Conservation (phyloP, 225 moss, liverwort and hornwort species). For the Takakia lepidozioides region DNA sequence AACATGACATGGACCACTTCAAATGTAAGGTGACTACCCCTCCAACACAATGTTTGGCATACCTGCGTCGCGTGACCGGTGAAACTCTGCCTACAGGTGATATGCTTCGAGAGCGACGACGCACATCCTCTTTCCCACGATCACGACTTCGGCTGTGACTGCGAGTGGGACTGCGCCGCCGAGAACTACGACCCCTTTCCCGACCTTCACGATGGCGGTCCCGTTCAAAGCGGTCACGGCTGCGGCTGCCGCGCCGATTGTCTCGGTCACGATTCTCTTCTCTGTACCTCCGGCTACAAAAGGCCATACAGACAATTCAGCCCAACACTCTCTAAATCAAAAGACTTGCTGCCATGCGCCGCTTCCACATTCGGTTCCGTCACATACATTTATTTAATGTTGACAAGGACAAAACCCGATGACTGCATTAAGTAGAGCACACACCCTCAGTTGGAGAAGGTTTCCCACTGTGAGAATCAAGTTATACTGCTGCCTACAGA, state of each 20-base stretch:
- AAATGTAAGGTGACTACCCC: too few relatives aligned
- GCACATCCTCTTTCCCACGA: slow-evolving; percentile 42
- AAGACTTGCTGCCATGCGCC: too few relatives aligned
- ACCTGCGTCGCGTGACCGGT: slow-evolving; percentile 47
- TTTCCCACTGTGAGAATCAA: too few relatives aligned
- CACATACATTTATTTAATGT: too few relatives aligned
- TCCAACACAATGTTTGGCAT: too few relatives aligned
- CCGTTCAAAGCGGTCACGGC: slow-evolving; percentile 70
- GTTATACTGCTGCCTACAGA: too few relatives aligned
- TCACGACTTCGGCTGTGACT: slow-evolving; percentile 74
- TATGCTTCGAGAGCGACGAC: slow-evolving; percentile 59
- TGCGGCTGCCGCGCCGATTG: slow-evolving; percentile 64
- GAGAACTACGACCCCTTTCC: slow-evolving; percentile 65
- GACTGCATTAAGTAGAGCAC: too few relatives aligned
- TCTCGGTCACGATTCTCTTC: slow-evolving; percentile 72
- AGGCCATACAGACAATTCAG: not conserved
- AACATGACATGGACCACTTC: too few relatives aligned
- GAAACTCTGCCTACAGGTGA: slow-evolving; percentile 47
- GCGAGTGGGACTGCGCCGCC: slow-evolving; percentile 64
- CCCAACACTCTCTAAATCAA: too few relatives aligned
- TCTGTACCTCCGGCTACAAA: slow-evolving; percentile 36
- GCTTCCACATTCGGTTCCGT: too few relatives aligned
- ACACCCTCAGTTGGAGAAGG: too few relatives aligned
- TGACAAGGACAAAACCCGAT: too few relatives aligned
- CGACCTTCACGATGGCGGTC: slow-evolving; percentile 55